Conservation (phyloP, 176 grass and related monocot genomes). For the Rhynchospora breviuscula region DNA sequence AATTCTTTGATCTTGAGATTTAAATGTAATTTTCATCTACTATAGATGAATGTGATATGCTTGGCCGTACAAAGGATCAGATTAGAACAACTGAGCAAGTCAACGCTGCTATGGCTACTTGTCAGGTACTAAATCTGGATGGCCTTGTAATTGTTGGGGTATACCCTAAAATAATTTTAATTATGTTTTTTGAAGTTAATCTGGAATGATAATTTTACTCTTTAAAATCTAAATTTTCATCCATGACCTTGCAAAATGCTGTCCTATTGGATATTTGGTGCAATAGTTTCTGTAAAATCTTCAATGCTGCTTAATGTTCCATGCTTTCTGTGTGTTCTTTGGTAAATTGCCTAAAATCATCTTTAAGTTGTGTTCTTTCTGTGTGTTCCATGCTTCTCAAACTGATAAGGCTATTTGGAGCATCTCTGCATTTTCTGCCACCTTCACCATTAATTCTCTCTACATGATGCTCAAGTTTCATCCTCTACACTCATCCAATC, state of each 20-base stretch:
- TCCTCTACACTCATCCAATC: too few relatives aligned
- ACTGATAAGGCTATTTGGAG: too few relatives aligned
- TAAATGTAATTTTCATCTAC: background rate
- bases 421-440: too few relatives aligned
- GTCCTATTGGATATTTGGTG: background rate
- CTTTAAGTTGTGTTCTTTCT: background rate
- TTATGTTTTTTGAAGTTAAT: constrained; percentile 3
- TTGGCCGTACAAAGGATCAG: constrained; percentile 97
- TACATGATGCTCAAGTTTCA: too few relatives aligned
- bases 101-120: constrained; percentile 75
- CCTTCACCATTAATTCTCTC: too few relatives aligned
- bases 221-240: constrained; percentile 4
- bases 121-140: constrained; percentile 78
- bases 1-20: background rate
- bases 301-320: background rate
- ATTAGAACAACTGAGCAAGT: constrained; percentile 95
- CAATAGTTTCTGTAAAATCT: background rate
- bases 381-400: too few relatives aligned
- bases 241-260: background rate
- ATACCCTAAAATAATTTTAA: constrained; percentile 9
- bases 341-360: background rate
- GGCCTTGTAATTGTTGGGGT: constrained; percentile 96
- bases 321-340: background rate
- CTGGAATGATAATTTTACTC: background rate
- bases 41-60: constrained; percentile 87